These are phyloP conservation scores for Pleurotus tuber-regium DNA, from an alignment of 768 basidiomycete genomes.

Conservation along the genomic window DNA sequence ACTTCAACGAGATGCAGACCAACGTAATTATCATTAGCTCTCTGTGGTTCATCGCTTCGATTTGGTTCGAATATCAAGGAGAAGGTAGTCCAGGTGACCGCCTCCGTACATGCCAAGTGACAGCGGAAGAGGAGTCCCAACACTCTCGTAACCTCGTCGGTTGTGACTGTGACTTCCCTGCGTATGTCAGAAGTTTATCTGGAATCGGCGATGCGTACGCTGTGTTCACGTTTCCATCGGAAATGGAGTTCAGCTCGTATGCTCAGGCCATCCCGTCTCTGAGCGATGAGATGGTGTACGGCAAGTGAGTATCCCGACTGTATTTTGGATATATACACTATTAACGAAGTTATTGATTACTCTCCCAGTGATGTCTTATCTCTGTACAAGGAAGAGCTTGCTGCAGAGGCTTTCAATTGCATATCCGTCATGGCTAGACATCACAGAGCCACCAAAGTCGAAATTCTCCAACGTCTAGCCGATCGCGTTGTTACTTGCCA, in stretches of 20 bases:
- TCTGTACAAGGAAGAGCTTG: conserved; percentile 10
- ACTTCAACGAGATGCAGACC: neutral
- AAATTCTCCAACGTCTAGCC: neutral
- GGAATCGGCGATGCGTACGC: no score
- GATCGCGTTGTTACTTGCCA: neutral
- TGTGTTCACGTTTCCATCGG: no score
- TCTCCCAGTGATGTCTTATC: conserved; percentile 4
- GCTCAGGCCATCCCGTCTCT: no score
- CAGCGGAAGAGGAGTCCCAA: no score
- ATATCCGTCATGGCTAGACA: conserved; percentile 1
- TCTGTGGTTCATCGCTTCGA: conserved; percentile 1
- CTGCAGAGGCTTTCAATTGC: neutral
- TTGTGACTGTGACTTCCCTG: no score
- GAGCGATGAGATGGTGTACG: no score
- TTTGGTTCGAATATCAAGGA: neutral
- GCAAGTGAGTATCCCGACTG: no score
- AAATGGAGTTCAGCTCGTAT: no score
- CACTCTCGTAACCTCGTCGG: no score
- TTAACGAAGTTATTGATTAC: neutral
- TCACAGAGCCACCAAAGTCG: neutral
- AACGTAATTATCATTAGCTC: conserved; percentile 4
- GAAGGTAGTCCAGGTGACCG: no score
- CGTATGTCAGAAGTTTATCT: no score
- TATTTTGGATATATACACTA: neutral
- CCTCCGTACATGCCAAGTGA: no score